Conservation (phyloP, 192 early-diverging fungal genomes). For the Coemansia sp. region DNA sequence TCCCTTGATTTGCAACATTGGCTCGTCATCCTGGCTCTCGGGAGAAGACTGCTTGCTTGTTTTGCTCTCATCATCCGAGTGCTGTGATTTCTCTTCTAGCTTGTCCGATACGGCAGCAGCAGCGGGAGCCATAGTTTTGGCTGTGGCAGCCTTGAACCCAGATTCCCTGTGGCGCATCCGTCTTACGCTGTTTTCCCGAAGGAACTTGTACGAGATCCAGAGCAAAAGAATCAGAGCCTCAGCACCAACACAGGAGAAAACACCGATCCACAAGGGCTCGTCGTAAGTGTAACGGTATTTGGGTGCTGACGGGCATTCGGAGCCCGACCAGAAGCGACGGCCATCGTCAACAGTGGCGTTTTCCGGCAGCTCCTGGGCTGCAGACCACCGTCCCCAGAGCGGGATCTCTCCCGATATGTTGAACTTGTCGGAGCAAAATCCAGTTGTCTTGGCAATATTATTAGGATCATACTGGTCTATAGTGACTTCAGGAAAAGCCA, state of each 20-base stretch:
- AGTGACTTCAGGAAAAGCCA: slow-evolving; percentile 32
- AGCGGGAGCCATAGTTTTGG: slow-evolving; percentile 1
- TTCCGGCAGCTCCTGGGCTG: slow-evolving; percentile 16
- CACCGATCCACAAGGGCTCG: slow-evolving; percentile 47
- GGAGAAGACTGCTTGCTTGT: slow-evolving; percentile 6
- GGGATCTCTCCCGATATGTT: slow-evolving; percentile 21
- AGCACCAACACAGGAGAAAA: slow-evolving; percentile 36
- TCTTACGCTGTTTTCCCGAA: slow-evolving; percentile 18
- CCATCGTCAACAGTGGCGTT: slow-evolving; percentile 1
- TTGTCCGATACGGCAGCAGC: slow-evolving; percentile 24
- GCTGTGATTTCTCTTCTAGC: slow-evolving; percentile 8
- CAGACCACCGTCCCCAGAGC: slow-evolving; percentile 37
- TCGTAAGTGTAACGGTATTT: slow-evolving; percentile 35
- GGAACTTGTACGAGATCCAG: slow-evolving; percentile 51
- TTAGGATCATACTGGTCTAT: slow-evolving; percentile 45
- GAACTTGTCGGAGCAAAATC: slow-evolving; percentile 33
- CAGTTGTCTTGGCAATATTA: slow-evolving; percentile 21
- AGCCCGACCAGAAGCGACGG: slow-evolving; percentile 48
- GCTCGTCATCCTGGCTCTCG: neutral
- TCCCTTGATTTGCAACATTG: slow-evolving; percentile 40
- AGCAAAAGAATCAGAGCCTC: slow-evolving; percentile 36
- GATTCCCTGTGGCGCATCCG: slow-evolving; percentile 21
- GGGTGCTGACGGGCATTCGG: slow-evolving; percentile 35
- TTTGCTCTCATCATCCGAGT: slow-evolving; percentile 3
- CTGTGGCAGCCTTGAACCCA: slow-evolving; percentile 26